Evolutionary conservation across 768 basidiomycete species (phyloP), one percentile per base, ranked within the genome.

Genomic region (Boletus barrowsii): DNA sequence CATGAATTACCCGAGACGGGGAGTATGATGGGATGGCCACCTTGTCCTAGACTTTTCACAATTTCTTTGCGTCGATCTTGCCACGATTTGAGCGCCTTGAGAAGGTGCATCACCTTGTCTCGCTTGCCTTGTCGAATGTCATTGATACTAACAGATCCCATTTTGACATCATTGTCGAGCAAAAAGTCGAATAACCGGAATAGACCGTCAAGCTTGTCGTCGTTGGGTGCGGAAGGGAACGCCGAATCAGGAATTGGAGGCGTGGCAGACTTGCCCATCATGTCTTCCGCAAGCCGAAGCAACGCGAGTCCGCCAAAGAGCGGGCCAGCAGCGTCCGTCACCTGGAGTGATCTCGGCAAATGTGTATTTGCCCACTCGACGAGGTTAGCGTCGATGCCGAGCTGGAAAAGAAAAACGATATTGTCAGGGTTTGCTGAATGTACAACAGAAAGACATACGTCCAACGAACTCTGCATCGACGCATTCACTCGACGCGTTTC

Each of bases 141-240:
- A 66, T 96, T 96, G 72, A 97, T 95, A 62, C 90, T 93, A 32
- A 98, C 87, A 56, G 85, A 83, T 10, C 90, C 94, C 77, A 96
- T 90, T 73, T 88, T 88, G 53, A 95, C 85, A 46, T 93, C 93
- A 56, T 93, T 91, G 62, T 95, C 93, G 44, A 98, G 79, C 51
- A 97, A 72, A 72, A 92, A 94, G 72, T 98, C 95, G 72, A 97
- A 96, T 51, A 96, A 74, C 53, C 82, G 79, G 75, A 96, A 94
- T 29, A 96, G 75, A 15, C 93, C 92, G 26, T 93, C 90, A 14
- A 96, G 75, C 60, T 88, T 90, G 59, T 95, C 88, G 65, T 93
- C 88, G 56, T 77, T 76, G 13, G 79, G 71, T 39, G 79, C 80
- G 10, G 74, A 67, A 3, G 87, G 87, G 76, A 96, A 97, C 0